A percentile compares a stretch with the other conserved stretches of the same genome.
phyloP scores from a whole-genome alignment of 805 yeast genomes.

The Cyberlindnera veronae region DNA sequence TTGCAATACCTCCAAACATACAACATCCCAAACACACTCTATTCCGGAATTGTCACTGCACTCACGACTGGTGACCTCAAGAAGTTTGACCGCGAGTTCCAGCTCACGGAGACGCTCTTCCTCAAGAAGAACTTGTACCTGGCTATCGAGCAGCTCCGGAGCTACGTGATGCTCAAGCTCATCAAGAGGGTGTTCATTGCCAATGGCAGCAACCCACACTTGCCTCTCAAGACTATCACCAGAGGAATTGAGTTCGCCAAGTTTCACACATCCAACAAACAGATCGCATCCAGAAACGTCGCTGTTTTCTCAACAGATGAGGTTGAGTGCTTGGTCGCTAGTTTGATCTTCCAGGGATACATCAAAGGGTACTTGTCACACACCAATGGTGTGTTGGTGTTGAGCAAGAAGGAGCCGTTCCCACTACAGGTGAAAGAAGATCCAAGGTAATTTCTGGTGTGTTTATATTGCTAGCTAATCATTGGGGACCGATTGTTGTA shows the following conservation, averaged over 20 bases:
- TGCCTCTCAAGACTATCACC: slow-evolving; percentile 38
- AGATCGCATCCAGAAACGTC: slow-evolving; percentile 13
- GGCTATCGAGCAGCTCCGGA: slow-evolving; percentile 49
- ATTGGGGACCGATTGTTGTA: not conserved
- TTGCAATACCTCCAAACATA: slow-evolving; percentile 34
- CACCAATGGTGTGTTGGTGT: slow-evolving; percentile 64
- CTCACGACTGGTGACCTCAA: slow-evolving; percentile 52
- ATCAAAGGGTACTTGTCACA: slow-evolving; percentile 84
- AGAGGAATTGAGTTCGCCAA: slow-evolving; percentile 39
- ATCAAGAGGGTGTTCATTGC: slow-evolving; percentile 36
- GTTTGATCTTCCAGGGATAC: slow-evolving; percentile 53
- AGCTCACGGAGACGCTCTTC: slow-evolving; percentile 44
- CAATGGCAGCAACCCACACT: slow-evolving; percentile 29
- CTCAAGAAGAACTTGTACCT: slow-evolving; percentile 60
- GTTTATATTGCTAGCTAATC: not conserved
- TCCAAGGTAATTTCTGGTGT: not conserved
- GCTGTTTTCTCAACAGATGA: slow-evolving; percentile 37
- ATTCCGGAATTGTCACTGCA: slow-evolving; percentile 25
- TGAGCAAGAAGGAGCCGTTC: slow-evolving; percentile 73
- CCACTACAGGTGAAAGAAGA: slow-evolving; percentile 38
- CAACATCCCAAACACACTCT: slow-evolving; percentile 44
- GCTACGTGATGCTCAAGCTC: slow-evolving; percentile 47
- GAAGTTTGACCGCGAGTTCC: slow-evolving; percentile 44
- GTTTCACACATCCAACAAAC: slow-evolving; percentile 18
- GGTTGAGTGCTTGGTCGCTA: slow-evolving; percentile 67